Base-by-base conservation (phyloP, 148 eudicot species). In the Chenopodium quinoa region DNA sequence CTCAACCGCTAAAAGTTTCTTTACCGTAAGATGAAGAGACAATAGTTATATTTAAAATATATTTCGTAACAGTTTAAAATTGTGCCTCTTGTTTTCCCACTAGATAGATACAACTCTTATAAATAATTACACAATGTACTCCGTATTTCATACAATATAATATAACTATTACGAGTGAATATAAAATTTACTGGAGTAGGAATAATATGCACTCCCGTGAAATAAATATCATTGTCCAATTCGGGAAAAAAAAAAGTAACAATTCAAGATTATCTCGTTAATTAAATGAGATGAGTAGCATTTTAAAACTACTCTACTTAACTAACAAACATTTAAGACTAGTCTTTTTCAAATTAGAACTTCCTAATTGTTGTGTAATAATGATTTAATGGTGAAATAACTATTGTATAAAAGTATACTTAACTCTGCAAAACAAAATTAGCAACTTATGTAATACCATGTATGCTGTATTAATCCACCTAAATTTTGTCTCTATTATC, bases 401-500 rank as follows among this genome's bases (percentile, higher is more conserved):
- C 58, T 60, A 44, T 32, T 31, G 22, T 17, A 10, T 52, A 46
- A 62, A 71, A 16, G 11, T 40, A 69, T 23, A 50, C 67, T 68
- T 75, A 56, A 2, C 16, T 67, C 71, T 76, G 40, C 40, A 76
- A 79, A 75, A 31, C 77, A 79, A 75, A 44, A 54, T 75, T 79
- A 62, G 80, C 82, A 84, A 79, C 77, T 70, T 69, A 44, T 46
- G 64, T 75, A 63, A 29, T 46, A 56, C 40, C 23, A 71, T 71
- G 13, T 52, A 29, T 68, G 60, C 71, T 80, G 54, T 56, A 63
- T 79, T 83, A 74, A 71, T 85, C 69, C 83, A 72, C 80, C 82
- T 84, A 75, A 67, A 84, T 27, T 69, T 80, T 85, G 83, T 83
- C 87, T 10, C 75, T 82, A 82, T 85, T 80, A 80, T 83, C 78